Evolutionary conservation across 345 rosid genomes (phyloP), one percentile per base, ranked within the genome.

Genomic region (Euphorbia lathyris): DNA sequence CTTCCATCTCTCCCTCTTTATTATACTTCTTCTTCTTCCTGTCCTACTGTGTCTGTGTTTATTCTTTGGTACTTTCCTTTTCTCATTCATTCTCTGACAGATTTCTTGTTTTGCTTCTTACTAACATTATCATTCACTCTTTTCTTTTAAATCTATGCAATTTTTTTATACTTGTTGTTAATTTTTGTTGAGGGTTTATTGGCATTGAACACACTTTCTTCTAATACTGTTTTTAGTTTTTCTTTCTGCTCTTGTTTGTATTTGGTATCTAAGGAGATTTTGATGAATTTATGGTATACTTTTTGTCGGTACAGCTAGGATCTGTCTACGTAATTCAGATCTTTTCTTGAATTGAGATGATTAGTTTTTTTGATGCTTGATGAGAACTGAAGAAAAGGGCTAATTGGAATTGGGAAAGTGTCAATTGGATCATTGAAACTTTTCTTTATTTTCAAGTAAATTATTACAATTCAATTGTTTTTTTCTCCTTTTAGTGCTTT

Each of bases 391-490:
- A 36, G 43, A 38, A 61, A 62, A 20, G 23, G 36, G 27, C 9
- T 74, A 60, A 55, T 55, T 22, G 58, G 9, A 55, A 57, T 65
- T 67, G 62, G 50, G 19, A 58, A 51, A 72, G 45, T 22, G 58
- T 43, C 45, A 32, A 26, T 66, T 57, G 34, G 12, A 34, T 55
- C 51, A 50, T 71, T 45, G 19, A 64, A 57, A 48, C 68, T 53
- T 36, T 84, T 77, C 84, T 80, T 82, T 29, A n/a, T 10, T 79
- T 48, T 63, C 23, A 79, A 80, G 80, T 62, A 77, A 84, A 72
- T 72, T 48, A 53, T 67, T 59, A 58, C 0, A 57, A 50, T 58
- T n/a, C 1, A 42, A 30, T 66, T 72, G n/a, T n/a, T 19, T 36
- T 57, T 14, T 26, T 13, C 9, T 47, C 40, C 13, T 43, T 22